Percentiles rank a stretch among this genome's conserved stretches.
phyloP scores from a whole-genome alignment of 768 basidiomycete genomes.

The Phanerochaete carnosa region DNA sequence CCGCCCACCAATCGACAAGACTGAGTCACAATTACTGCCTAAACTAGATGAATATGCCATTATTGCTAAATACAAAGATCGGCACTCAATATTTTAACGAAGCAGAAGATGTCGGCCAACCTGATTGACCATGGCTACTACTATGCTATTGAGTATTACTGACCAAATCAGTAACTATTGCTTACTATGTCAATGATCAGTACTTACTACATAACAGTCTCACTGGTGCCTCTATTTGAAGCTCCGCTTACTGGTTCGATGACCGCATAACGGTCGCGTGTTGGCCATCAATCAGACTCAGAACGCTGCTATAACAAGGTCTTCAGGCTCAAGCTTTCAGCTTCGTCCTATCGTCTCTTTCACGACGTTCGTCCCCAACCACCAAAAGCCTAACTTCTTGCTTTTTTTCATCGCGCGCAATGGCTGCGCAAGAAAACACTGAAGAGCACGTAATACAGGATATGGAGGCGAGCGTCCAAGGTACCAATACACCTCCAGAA shows the following conservation, averaged over 20 bases:
- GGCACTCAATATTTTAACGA: background rate
- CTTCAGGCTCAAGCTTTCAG: background rate
- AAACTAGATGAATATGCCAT: background rate
- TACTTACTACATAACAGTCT: background rate
- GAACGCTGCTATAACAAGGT: background rate
- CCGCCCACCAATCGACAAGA: background rate
- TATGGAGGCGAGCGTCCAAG: background rate
- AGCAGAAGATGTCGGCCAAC: background rate
- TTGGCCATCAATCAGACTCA: background rate
- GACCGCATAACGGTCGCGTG: background rate
- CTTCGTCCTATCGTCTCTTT: background rate
- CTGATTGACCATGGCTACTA: too few relatives aligned
- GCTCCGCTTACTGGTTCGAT: background rate
- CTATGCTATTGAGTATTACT: too few relatives aligned
- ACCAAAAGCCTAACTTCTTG: background rate
- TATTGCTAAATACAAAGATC: background rate
- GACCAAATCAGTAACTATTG: too few relatives aligned
- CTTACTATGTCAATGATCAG: background rate
- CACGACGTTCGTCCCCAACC: background rate
- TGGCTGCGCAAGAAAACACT: background rate
- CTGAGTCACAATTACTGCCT: background rate
- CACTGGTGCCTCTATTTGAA: background rate
- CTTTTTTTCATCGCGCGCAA: background rate
- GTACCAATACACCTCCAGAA: slow-evolving; percentile 5
- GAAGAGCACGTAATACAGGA: background rate